Conservation (phyloP, 345 rosid species). For the Lepidium aucheri region DNA sequence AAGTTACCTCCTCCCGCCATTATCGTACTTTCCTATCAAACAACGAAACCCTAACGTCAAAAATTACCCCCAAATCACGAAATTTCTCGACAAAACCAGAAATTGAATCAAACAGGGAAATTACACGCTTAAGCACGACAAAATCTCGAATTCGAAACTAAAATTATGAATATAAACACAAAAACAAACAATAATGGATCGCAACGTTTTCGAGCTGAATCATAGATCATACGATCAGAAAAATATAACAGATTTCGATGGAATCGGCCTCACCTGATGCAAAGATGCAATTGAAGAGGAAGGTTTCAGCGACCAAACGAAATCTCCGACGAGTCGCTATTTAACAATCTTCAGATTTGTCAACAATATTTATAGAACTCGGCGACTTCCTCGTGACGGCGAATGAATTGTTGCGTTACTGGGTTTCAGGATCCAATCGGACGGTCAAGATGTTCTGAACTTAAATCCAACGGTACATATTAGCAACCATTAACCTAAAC, state of each 20-base stretch:
- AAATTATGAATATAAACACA: neutral
- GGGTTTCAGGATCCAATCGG: neutral
- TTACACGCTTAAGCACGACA: neutral
- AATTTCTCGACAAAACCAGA: too few species aligned
- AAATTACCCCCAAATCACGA: neutral
- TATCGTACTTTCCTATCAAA: constrained; percentile 6
- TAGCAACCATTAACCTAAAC: neutral
- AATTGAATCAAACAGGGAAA: neutral
- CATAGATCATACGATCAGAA: neutral
- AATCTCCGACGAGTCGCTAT: neutral
- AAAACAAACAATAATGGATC: neutral
- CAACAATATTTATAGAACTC: neutral
- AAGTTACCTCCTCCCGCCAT: constrained; percentile 98
- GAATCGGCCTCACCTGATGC: neutral
- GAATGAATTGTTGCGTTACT: neutral
- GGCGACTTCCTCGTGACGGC: constrained; percentile 15
- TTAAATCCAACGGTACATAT: neutral
- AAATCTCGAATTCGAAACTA: neutral
- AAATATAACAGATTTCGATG: neutral
- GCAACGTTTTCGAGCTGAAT: neutral
- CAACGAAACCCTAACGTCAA: neutral
- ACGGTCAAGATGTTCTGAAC: neutral
- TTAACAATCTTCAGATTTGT: neutral
- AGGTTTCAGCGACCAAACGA: neutral
- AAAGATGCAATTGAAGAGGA: neutral